A percentile compares a stretch with the other conserved stretches of the same genome.
phyloP scores from a whole-genome alignment of 2,329 filamentous ascomycete species.

The Periconia digitata region DNA sequence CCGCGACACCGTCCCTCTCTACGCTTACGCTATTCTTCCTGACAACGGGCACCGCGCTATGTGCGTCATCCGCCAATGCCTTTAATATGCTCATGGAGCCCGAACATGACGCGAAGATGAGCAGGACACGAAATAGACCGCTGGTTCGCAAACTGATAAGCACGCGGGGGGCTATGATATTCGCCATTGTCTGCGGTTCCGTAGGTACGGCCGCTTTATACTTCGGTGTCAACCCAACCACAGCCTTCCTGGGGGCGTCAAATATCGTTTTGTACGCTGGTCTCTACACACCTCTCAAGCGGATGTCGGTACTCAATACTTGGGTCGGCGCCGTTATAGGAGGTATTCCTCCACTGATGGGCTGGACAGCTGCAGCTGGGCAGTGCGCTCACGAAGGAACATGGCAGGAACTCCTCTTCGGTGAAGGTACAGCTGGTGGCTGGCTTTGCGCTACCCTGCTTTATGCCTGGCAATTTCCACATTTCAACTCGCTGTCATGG shows the following conservation, averaged over 20 bases:
- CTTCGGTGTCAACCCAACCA: conserved; percentile 91
- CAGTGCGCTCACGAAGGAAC: conserved; percentile 68
- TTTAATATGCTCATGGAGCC: conserved; percentile 98
- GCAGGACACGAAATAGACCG: conserved; percentile 85
- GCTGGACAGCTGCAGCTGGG: conserved; percentile 92
- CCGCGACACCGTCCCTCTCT: conserved; percentile 74
- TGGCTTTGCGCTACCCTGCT: conserved; percentile 85
- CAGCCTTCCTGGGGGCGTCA: conserved; percentile 77
- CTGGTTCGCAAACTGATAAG: conserved; percentile 80
- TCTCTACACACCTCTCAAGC: conserved; percentile 90
- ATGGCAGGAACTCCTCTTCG: conserved; percentile 77
- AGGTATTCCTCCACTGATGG: conserved; percentile 94
- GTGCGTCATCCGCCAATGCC: conserved; percentile 87
- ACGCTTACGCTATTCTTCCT: conserved; percentile 91
- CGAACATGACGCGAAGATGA: conserved; percentile 88
- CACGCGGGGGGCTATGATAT: conserved; percentile 69
- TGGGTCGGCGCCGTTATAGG: conserved; percentile 94
- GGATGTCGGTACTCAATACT: conserved; percentile 82
- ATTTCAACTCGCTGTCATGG: conserved; percentile 95
- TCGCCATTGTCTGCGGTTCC: conserved; percentile 73
- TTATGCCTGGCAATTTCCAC: conserved; percentile 96
- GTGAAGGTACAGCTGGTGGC: conserved; percentile 70
- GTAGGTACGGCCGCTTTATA: conserved; percentile 74
- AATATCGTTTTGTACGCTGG: conserved; percentile 92
- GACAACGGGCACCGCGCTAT: conserved; percentile 83